Conservation (phyloP, 2,329 filamentous ascomycete genomes). For the Alternaria ethzedia region DNA sequence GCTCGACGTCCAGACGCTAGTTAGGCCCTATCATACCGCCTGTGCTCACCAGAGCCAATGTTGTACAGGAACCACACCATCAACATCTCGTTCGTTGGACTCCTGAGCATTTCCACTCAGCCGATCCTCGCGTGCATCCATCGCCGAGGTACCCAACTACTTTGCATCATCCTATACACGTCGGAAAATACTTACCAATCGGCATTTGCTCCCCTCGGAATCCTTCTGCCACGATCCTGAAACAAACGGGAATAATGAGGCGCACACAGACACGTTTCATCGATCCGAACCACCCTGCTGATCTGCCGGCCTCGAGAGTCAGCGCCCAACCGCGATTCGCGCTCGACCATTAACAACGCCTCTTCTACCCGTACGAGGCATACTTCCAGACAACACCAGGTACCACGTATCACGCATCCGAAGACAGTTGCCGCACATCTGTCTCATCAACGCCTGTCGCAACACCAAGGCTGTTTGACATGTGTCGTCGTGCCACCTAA, state of each 20-base stretch:
- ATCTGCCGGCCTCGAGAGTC: constrained; percentile 13
- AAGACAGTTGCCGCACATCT: constrained; percentile 8
- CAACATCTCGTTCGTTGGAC: not conserved
- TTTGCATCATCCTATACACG: not conserved
- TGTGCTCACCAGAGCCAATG: not conserved
- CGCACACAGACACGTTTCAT: constrained; percentile 30
- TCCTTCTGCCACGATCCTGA: constrained; percentile 18
- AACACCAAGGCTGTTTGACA: not conserved
- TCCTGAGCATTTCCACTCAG: not conserved
- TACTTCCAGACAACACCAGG: constrained; percentile 6
- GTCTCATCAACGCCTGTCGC: constrained; percentile 7
- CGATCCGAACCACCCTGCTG: constrained; percentile 26
- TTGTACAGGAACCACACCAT: not conserved
- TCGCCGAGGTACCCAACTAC: not conserved
- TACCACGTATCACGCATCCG: constrained; percentile 2
- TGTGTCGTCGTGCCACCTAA: not conserved
- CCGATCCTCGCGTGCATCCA: not conserved
- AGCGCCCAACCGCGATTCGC: constrained; percentile 10
- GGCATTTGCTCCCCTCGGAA: constrained; percentile 1
- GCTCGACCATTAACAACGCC: constrained; percentile 8
- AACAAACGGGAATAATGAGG: constrained; percentile 27
- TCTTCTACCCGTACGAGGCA: constrained; percentile 1
- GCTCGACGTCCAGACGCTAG: not conserved
- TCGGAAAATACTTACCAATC: constrained; percentile 1
- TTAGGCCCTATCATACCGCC: not conserved